These are phyloP conservation scores for Eucalyptus paniculata DNA, from an alignment of 345 rosid genomes.

Conservation along the genomic window DNA sequence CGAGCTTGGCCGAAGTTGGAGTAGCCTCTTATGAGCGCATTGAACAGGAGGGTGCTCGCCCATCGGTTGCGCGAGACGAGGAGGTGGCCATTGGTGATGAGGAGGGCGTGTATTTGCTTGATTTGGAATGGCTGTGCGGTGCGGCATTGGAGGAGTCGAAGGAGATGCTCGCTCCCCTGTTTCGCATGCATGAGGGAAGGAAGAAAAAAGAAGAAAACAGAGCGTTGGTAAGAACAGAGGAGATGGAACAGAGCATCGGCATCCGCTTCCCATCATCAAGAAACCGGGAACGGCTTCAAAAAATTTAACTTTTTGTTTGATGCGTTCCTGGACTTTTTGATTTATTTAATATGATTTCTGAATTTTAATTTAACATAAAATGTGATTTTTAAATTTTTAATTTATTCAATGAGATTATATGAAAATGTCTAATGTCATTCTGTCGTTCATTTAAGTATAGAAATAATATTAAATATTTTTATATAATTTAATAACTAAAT, in stretches of 20 bases:
- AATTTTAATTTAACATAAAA: accelerated
- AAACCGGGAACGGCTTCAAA: not conserved
- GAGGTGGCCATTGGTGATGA: slow-evolving; percentile 19
- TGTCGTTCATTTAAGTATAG: accelerated
- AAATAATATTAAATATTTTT: accelerated
- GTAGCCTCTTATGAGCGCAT: slow-evolving; percentile 48
- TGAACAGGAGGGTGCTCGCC: slow-evolving; percentile 37
- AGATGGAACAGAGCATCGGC: not conserved
- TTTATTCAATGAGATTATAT: accelerated
- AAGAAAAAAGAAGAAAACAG: not conserved
- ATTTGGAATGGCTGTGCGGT: slow-evolving; percentile 21
- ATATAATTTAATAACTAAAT: no score
- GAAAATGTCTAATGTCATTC: accelerated
- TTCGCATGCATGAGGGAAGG: not conserved
- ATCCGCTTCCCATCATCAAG: no score
- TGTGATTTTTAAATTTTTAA: no score
- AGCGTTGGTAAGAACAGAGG: not conserved
- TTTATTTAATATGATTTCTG: no score
- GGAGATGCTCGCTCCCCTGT: slow-evolving; percentile 16
- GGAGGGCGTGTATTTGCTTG: slow-evolving; percentile 41
- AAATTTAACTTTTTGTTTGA: not conserved
- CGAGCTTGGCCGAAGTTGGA: slow-evolving; percentile 24
- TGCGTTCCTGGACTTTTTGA: accelerated
- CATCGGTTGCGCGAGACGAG: not conserved
- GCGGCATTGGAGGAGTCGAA: slow-evolving; percentile 36